Base-by-base conservation (phyloP, 2,329 filamentous ascomycete genomes). In the Ustulina deusta region DNA sequence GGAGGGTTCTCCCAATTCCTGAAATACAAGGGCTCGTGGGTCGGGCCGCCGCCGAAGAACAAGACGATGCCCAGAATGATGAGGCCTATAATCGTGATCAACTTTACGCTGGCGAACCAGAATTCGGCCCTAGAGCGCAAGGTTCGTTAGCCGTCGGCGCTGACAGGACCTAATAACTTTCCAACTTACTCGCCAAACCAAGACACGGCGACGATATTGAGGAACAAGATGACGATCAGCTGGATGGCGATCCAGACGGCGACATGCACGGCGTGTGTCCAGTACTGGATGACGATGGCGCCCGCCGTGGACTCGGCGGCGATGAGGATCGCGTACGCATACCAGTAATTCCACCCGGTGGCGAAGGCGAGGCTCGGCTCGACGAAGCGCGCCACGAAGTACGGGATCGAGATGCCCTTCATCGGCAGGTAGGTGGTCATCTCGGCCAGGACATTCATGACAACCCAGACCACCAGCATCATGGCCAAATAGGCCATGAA, bases 401-500 rank as follows among this genome's bases (percentile, higher is more conserved):
- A 87, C 17, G 86, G 84, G 36, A 88, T 81, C 0, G 86, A 87
- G 68, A 87, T 86, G 6, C 86, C 86, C 60, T 82, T 83, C 76
- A 88, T 81, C 1, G 86, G 86, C 0, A 88, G 81, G 59, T 84
- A 87, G 1, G 83, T 83, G 1, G 82, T 82, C 82, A 88, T 87
- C 74, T 88, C 86, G 9, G 81, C 86, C 9, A 88, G 79, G 66
- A 79, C 74, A 76, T 87, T 86, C 85, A 87, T 87, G 62, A 87
- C 79, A 61, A 81, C 78, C 82, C 83, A 87, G 29, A 87, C 85
- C 10, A 87, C 74, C 2, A 79, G 29, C 81, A 86, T 86, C 84
- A 87, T 86, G 70, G 80, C 81, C 6, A 86, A 73, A 77, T 93
- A 94, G 27, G 87, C 89, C 78, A 94, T 89, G 76, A 93, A 85